These are phyloP conservation scores for Silene latifolia DNA, from an alignment of 148 eudicot species.

Conservation along the genomic window DNA sequence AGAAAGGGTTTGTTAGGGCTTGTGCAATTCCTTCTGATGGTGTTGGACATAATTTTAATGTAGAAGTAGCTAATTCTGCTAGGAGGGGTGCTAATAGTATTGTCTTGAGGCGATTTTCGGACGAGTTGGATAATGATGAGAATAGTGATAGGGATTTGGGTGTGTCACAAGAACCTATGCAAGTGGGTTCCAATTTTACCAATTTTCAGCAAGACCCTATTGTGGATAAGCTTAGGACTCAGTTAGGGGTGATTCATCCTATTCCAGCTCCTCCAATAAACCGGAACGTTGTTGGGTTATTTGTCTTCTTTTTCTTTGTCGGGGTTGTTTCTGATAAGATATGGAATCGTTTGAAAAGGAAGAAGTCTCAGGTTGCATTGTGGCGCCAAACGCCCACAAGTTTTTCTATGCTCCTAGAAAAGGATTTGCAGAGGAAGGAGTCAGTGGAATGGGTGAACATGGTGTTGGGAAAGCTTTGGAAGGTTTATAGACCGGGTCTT, in stretches of 20 bases:
- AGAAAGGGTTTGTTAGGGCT: slow-evolving; percentile 22
- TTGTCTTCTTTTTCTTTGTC: slow-evolving; percentile 83
- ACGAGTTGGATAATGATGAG: slow-evolving; percentile 35
- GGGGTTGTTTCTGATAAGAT: slow-evolving; percentile 86
- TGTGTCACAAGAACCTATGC: slow-evolving; percentile 36
- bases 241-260: slow-evolving; percentile 84
- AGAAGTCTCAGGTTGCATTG: slow-evolving; percentile 36
- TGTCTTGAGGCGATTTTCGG: slow-evolving; percentile 43
- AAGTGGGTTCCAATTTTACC: slow-evolving; percentile 40
- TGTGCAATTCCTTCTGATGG: slow-evolving; percentile 40
- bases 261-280: slow-evolving; percentile 83
- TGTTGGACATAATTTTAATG: slow-evolving; percentile 36
- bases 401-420: slow-evolving; percentile 67
- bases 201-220: slow-evolving; percentile 79
- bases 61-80: slow-evolving; percentile 38
- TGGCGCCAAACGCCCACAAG: slow-evolving; percentile 75
- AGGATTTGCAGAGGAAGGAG: slow-evolving; percentile 94
- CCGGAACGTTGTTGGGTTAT: slow-evolving; percentile 57
- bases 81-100: slow-evolving; percentile 47
- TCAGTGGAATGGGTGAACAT: slow-evolving; percentile 99
- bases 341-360: slow-evolving; percentile 70
- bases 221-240: slow-evolving; percentile 86
- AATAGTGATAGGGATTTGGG: slow-evolving; percentile 15
- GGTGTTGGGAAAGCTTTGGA: slow-evolving; percentile 97
- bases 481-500: slow-evolving; percentile 76